Evolutionary conservation across 1,284 basidiomycete species (phyloP), one percentile per base, ranked within the genome.

Genomic region (Chalciporus sp.): DNA sequence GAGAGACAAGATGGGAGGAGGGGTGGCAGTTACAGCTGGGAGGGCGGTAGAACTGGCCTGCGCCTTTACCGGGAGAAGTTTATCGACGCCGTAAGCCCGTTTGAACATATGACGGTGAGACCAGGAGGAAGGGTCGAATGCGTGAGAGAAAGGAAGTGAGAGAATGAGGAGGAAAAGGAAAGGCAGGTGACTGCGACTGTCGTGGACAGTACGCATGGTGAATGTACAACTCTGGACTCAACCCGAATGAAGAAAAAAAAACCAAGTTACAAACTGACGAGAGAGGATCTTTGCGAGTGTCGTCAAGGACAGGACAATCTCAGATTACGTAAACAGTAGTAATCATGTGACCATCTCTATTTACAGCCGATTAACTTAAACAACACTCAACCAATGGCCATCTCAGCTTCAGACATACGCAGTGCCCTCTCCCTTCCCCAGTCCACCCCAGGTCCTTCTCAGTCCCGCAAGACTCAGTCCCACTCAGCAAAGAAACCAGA

Each of bases 361-460:
- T 33, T 33, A 33, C 31, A 31, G 29, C 9, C 27, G 27, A 28
- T 28, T 10, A 4, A 33, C 31, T n/a, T n/a, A n/a, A n/a, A n/a
- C n/a, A n/a, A 11, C 31, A 33, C 31, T 28, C 27, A 63, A 35
- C 14, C 33, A 12, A 86, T 86, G 82, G 78, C 83, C 42, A 78
- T 83, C 65, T 83, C 84, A 58, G 84, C 90, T 55, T 86, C 91
- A 57, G 93, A 95, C 69, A 81, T 95, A 56, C 86, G 92, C 19
- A 89, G 89, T 57, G 87, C 90, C 31, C 84, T 94, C 41, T 84
- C 86, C 14, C 74, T 94, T 8, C 79, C 79, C 14, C 70, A 77
- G 29, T 61, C 68, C 41, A 49, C 70, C 3, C 40, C 53, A 1
- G 50, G 44, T 4, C 55, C 49, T 0, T 19, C 58, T 0, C 56